Percentiles rank a stretch among this genome's conserved stretches.
These are phyloP conservation scores for Orbilia blumenaviensis DNA, from an alignment of 2,329 filamentous ascomycete species.

Conservation along the genomic window DNA sequence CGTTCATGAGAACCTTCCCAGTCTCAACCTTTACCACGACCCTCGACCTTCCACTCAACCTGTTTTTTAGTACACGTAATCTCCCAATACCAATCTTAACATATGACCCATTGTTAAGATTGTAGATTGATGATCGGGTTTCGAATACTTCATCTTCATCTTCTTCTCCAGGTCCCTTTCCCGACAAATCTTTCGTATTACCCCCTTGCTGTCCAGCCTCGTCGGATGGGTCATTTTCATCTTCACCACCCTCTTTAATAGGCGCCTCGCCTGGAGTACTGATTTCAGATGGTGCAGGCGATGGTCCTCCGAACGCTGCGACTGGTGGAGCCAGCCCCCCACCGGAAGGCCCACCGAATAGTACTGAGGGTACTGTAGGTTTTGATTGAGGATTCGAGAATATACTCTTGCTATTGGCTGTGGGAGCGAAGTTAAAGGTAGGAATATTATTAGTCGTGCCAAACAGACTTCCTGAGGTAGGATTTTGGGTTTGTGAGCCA, in stretches of 20 bases:
- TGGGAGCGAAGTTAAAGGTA: constrained; percentile 34
- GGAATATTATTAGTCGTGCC: constrained; percentile 16
- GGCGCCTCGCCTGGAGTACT: constrained; percentile 52
- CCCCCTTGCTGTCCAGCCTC: constrained; percentile 41
- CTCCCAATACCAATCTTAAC: constrained; percentile 56
- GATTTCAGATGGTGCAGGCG: constrained; percentile 47
- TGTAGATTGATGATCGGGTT: constrained; percentile 56
- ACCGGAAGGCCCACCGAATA: constrained; percentile 20
- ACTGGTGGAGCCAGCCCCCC: constrained; percentile 41
- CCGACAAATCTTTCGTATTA: constrained; percentile 53
- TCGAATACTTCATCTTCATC: constrained; percentile 57
- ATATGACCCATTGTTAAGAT: constrained; percentile 42
- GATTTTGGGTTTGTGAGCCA: not conserved
- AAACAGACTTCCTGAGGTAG: constrained; percentile 14
- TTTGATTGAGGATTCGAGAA: constrained; percentile 50
- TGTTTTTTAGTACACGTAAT: constrained; percentile 57
- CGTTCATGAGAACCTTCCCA: constrained; percentile 58
- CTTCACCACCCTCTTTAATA: constrained; percentile 54
- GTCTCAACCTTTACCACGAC: constrained; percentile 57
- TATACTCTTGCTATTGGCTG: constrained; percentile 49
- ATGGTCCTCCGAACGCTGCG: constrained; percentile 40
- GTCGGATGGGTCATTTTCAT: constrained; percentile 56
- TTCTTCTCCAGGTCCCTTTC: constrained; percentile 57
- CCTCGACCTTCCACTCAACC: constrained; percentile 54
- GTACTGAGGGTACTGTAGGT: constrained; percentile 12